Evolutionary conservation across 139 green algal genomes (phyloP).

Genomic region (Closterium sp.): DNA sequence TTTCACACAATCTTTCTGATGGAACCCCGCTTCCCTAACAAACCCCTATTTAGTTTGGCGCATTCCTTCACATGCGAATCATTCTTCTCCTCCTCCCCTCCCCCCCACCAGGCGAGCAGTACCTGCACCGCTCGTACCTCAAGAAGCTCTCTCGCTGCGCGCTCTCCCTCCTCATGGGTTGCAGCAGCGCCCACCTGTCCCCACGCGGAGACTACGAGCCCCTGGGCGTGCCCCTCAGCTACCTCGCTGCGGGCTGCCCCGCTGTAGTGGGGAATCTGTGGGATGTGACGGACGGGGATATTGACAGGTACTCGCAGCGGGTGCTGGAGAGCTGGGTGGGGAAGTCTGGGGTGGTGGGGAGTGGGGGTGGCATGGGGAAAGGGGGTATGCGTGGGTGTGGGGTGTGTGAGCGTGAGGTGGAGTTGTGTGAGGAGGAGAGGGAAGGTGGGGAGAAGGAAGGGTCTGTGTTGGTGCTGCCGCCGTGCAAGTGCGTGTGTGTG

Average conservation of each 20-base stretch:
- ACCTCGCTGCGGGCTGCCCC: conserved; percentile 78
- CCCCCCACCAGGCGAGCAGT: conserved; percentile 44
- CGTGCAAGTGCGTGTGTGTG: conserved; percentile 15
- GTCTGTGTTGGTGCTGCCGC: not conserved
- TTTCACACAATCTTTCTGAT: no score
- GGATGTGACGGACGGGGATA: conserved; percentile 95
- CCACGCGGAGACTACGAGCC: conserved; percentile 64
- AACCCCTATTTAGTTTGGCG: no score
- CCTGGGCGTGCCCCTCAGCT: conserved; percentile 66
- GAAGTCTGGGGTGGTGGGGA: not conserved
- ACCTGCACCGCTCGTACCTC: conserved; percentile 51
- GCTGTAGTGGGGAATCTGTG: conserved; percentile 84
- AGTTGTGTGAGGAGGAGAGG: not conserved
- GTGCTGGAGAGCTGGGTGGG: conserved; percentile 70
- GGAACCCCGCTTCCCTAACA: no score
- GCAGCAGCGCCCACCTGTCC: conserved; percentile 77
- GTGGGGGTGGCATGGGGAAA: not conserved
- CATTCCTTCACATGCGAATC: no score
- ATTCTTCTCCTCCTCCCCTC: not conserved
- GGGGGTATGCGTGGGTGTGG: not conserved
- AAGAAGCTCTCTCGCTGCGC: conserved; percentile 65
- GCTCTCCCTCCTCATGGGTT: conserved; percentile 83
- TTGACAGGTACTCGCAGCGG: conserved; percentile 78
- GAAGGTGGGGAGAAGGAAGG: not conserved
- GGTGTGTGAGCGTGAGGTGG: not conserved